Percentiles rank a stretch among this genome's conserved stretches.
Conservation (phyloP, 306 rosid genomes). For the Dalbergia cochinchinensis region DNA sequence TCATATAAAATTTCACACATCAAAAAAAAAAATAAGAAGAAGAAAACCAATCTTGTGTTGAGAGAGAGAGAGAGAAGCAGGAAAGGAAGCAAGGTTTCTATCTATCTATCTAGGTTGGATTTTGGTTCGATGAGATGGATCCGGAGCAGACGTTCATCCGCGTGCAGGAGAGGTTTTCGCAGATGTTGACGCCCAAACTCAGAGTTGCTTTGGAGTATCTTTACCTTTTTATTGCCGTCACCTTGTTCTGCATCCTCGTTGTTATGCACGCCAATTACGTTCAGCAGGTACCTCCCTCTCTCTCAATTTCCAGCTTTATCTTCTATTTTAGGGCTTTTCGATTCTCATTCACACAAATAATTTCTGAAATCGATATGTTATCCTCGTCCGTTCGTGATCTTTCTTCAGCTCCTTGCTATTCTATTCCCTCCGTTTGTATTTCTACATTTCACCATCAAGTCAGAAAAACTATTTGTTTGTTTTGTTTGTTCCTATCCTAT, state of each 20-base stretch:
- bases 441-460: neutral
- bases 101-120: too few relatives aligned
- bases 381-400: neutral
- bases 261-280: conserved; percentile 99
- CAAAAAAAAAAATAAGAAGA: too few relatives aligned
- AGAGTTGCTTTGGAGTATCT: conserved; percentile 91
- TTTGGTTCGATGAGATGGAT: conserved; percentile 62
- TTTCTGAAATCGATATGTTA: neutral
- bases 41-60: too few relatives aligned
- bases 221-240: conserved; percentile 77
- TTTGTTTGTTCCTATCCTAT: neutral
- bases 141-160: conserved; percentile 97
- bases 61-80: too few relatives aligned
- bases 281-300: conserved; percentile 70
- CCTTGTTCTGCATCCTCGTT: conserved; percentile 90
- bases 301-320: conserved; percentile 16
- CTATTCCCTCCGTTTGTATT: neutral
- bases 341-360: neutral
- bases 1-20: too few relatives aligned
- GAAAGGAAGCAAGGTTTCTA: too few relatives aligned
- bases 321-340: conserved; percentile 49
- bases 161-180: conserved; percentile 93
- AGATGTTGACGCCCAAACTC: conserved; percentile 88
- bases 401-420: conserved; percentile 18
- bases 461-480: conserved; percentile 14